Conservation (phyloP, 2,329 filamentous ascomycete species). For the Leptographium flavum region DNA sequence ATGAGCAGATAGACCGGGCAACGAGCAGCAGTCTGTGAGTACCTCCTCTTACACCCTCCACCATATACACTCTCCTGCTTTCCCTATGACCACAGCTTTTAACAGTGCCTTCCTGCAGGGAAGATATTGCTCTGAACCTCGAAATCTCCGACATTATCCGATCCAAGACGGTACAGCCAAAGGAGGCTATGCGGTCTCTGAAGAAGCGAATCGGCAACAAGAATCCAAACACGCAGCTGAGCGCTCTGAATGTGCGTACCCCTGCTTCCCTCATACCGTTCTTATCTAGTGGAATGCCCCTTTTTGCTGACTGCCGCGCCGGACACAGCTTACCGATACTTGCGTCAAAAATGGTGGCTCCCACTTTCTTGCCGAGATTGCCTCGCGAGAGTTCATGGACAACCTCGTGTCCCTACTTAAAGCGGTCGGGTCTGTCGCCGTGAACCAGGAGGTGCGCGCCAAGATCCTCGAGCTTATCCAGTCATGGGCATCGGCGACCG, state of each 20-base stretch:
- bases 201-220: constrained; percentile 92
- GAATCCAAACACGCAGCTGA: constrained; percentile 93
- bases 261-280: neutral
- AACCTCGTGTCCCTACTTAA: constrained; percentile 84
- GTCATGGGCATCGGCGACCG: constrained; percentile 79
- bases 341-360: constrained; percentile 96
- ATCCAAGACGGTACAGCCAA: constrained; percentile 93
- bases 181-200: constrained; percentile 93
- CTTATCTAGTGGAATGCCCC: neutral
- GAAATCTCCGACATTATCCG: constrained; percentile 97
- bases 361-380: constrained; percentile 90
- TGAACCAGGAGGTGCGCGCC: constrained; percentile 72
- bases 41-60: neutral
- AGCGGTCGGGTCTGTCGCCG: constrained; percentile 55
- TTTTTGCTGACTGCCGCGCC: neutral
- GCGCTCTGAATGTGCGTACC: constrained; percentile 68
- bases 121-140: constrained; percentile 93
- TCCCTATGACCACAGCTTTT: neutral
- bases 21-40: constrained; percentile 84
- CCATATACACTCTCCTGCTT: too few relatives aligned
- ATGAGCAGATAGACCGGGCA: constrained; percentile 93
- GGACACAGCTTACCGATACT: constrained; percentile 69
- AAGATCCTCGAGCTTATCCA: constrained; percentile 94
- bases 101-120: constrained; percentile 32
- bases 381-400: constrained; percentile 96